Conservation (phyloP, 345 rosid species). For the Lumnitzera racemosa region DNA sequence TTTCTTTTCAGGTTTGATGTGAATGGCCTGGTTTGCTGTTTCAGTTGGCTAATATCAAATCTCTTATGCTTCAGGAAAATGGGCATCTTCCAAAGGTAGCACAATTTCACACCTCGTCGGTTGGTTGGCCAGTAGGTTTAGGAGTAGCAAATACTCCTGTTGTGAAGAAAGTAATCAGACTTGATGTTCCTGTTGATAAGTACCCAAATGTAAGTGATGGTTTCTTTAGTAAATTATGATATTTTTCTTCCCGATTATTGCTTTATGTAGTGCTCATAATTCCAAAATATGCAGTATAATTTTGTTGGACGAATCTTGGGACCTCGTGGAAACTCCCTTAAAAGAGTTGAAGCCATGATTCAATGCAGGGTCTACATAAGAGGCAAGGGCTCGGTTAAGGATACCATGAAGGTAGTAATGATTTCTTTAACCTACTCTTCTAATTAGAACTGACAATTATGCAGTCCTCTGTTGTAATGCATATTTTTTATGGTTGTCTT, state of each 20-base stretch:
- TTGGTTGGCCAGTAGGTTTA: conserved; percentile 73
- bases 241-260: not conserved
- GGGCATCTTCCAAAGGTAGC: conserved; percentile 68
- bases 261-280: conserved; percentile 16
- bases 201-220: conserved; percentile 65
- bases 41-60: not conserved
- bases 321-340: conserved; percentile 96
- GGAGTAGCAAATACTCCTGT: conserved; percentile 54
- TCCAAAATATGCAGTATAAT: conserved; percentile 50
- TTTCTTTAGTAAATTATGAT: not conserved
- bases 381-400: conserved; percentile 92
- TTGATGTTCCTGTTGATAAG: conserved; percentile 90
- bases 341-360: conserved; percentile 80
- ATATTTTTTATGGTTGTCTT: not conserved
- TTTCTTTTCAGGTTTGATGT: not conserved
- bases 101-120: conserved; percentile 50
- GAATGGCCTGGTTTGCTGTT: not conserved
- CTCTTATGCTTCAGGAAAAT: conserved; percentile 45
- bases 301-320: conserved; percentile 95
- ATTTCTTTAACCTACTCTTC: not conserved
- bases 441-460: not conserved
- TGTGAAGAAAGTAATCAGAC: conserved; percentile 69
- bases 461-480: not conserved
- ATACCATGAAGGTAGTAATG: conserved; percentile 60
- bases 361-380: conserved; percentile 83